Percentiles rank a stretch among this genome's conserved stretches.
These are phyloP conservation scores for Ophiostoma sp. DNA, from an alignment of 2,329 filamentous ascomycete species.

Conservation along the genomic window DNA sequence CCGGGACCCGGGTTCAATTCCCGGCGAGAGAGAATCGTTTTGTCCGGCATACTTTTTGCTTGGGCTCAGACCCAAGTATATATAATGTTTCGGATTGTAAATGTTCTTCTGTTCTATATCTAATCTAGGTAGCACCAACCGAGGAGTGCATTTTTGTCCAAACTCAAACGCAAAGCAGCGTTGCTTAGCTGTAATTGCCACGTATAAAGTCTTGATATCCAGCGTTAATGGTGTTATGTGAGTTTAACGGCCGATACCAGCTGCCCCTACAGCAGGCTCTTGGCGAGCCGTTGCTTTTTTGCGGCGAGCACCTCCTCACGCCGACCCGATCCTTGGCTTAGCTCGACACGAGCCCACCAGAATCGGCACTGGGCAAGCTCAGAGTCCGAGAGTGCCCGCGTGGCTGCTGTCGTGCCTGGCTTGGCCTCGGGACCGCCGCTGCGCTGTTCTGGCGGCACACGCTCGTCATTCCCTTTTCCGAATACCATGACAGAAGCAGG, in stretches of 20 bases:
- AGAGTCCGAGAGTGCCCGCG: conserved; percentile 39
- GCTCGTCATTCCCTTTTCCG: conserved; percentile 55
- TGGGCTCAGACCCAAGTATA: too few species aligned
- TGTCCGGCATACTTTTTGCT: not conserved
- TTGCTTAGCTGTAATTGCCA: too few species aligned
- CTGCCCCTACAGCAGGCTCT: not conserved
- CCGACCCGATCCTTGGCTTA: conserved; percentile 41
- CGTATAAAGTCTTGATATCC: too few species aligned
- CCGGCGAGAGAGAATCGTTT: not conserved
- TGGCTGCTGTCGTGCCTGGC: conserved; percentile 41
- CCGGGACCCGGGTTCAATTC: conserved; percentile 11
- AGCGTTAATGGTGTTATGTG: too few species aligned
- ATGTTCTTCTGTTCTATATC: too few species aligned
- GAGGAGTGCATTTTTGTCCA: not conserved
- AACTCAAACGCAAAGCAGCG: not conserved
- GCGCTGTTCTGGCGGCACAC: conserved; percentile 28
- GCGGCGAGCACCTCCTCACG: conserved; percentile 5
- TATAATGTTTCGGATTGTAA: too few species aligned
- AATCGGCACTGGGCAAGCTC: conserved; percentile 50
- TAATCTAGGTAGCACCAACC: too few species aligned
- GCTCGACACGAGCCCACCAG: conserved; percentile 53
- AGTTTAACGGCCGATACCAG: too few species aligned
- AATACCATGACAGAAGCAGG: conserved; percentile 42
- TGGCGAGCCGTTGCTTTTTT: not conserved
- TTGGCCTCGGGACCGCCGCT: conserved; percentile 31